Percentiles rank a stretch among this genome's conserved stretches.
Conservation (phyloP, 208 protist species). For the Spongospora subterranea region DNA sequence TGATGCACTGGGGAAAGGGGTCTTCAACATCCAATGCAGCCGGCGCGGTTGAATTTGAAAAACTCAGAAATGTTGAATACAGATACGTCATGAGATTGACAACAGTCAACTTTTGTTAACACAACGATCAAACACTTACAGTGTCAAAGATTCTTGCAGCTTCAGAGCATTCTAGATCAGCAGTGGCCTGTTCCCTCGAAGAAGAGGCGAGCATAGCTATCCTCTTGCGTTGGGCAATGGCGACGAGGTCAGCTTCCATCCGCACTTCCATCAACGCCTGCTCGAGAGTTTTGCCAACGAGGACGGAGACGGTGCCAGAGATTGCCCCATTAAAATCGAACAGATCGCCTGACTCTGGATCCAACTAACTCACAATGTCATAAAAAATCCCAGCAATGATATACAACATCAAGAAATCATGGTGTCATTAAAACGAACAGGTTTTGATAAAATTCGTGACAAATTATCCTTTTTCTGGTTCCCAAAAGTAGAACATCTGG, state of each 20-base stretch:
- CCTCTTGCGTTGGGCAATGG: constrained; percentile 88
- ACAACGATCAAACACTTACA: neutral
- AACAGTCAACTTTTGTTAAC: too few species aligned
- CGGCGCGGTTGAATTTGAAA: too few species aligned
- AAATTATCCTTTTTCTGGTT: too few species aligned
- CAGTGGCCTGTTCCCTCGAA: constrained; percentile 90
- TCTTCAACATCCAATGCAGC: too few species aligned
- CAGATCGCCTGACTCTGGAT: constrained; percentile 80
- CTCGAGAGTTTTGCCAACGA: constrained; percentile 95
- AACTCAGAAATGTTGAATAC: too few species aligned
- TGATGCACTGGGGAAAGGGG: too few species aligned
- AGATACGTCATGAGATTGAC: too few species aligned
- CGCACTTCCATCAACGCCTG: constrained; percentile 95
- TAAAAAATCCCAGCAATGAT: neutral
- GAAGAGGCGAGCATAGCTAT: constrained; percentile 92
- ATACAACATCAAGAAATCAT: too few species aligned
- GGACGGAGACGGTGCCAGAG: constrained; percentile 91
- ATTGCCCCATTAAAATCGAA: constrained; percentile 96
- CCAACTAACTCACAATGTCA: neutral
- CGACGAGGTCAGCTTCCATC: constrained; percentile 94
- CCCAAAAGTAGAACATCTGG: too few species aligned
- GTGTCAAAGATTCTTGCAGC: neutral
- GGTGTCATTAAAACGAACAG: too few species aligned
- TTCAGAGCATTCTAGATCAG: constrained; percentile 79
- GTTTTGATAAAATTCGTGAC: too few species aligned